phyloP scores from a whole-genome alignment of 305 asterid species.

The Rubia peregrina region DNA sequence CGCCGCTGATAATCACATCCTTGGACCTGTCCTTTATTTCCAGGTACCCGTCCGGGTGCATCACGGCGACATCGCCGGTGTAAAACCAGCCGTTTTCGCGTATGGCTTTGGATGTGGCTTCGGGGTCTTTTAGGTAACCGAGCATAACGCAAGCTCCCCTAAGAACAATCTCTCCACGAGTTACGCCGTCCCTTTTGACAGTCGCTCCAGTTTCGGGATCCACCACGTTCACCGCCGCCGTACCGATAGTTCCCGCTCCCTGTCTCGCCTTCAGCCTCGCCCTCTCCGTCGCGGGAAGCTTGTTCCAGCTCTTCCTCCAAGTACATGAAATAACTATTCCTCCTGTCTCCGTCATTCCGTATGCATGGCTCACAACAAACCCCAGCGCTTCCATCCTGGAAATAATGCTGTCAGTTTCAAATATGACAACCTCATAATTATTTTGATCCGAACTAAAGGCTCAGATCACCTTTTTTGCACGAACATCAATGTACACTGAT shows the following conservation, averaged over 20 bases:
- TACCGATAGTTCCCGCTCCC: slow-evolving; percentile 53
- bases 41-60: slow-evolving; percentile 86
- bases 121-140: slow-evolving; percentile 68
- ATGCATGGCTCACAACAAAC: slow-evolving; percentile 61
- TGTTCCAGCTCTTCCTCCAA: slow-evolving; percentile 67
- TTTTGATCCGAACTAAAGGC: no score
- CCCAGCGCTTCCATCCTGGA: slow-evolving; percentile 59
- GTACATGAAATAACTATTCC: slow-evolving; percentile 58
- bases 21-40: slow-evolving; percentile 81
- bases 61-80: slow-evolving; percentile 83
- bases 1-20: slow-evolving; percentile 81
- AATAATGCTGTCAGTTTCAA: slow-evolving; percentile 26
- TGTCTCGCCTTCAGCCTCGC: slow-evolving; percentile 67
- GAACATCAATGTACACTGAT: no score
- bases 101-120: slow-evolving; percentile 48
- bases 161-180: slow-evolving; percentile 57
- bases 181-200: slow-evolving; percentile 49
- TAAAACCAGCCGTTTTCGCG: slow-evolving; percentile 63
- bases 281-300: slow-evolving; percentile 52
- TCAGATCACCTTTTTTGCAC: no score
- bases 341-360: slow-evolving; percentile 80
- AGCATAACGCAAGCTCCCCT: slow-evolving; percentile 60
- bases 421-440: no score
- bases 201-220: slow-evolving; percentile 41
- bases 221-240: slow-evolving; percentile 57